Percentiles rank a stretch among this genome's conserved stretches.
Conservation (phyloP, 345 rosid genomes). For the Luvunga scandens region DNA sequence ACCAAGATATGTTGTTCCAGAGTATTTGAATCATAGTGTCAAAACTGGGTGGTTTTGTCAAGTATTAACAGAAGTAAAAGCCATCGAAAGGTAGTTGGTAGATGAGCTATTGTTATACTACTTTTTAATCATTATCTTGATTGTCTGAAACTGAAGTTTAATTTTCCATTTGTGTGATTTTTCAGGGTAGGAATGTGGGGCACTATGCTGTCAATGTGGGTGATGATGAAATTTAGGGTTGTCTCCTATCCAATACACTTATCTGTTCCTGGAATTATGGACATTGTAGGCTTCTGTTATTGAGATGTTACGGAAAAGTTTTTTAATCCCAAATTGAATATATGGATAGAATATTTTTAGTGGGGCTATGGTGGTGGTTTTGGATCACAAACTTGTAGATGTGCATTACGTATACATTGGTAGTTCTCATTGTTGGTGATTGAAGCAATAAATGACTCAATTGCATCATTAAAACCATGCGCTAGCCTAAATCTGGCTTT, state of each 20-base stretch:
- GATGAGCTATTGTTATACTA: neutral
- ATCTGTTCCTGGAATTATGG: conserved; percentile 8
- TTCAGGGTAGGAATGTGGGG: conserved; percentile 55
- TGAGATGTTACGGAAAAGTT: neutral
- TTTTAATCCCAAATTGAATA: neutral
- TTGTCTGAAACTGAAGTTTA: too few species aligned
- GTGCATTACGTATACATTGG: neutral
- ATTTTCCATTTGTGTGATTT: neutral
- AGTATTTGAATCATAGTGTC: too few species aligned
- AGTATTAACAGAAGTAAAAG: neutral
- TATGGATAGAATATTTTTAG: neutral
- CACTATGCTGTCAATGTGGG: conserved; percentile 38
- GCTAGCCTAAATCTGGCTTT: too few species aligned
- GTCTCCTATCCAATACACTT: neutral
- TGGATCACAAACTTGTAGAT: neutral
- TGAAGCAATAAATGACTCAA: neutral
- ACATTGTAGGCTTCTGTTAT: neutral
- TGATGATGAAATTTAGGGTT: conserved; percentile 27
- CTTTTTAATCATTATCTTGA: neutral
- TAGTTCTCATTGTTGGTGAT: neutral
- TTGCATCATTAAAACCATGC: neutral
- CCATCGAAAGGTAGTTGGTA: neutral
- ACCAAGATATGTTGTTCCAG: too few species aligned
- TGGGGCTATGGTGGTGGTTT: neutral
- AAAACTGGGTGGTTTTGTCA: neutral